Evolutionary conservation across 106 monocot species (phyloP).

Genomic region (Ottelia alismoides): DNA sequence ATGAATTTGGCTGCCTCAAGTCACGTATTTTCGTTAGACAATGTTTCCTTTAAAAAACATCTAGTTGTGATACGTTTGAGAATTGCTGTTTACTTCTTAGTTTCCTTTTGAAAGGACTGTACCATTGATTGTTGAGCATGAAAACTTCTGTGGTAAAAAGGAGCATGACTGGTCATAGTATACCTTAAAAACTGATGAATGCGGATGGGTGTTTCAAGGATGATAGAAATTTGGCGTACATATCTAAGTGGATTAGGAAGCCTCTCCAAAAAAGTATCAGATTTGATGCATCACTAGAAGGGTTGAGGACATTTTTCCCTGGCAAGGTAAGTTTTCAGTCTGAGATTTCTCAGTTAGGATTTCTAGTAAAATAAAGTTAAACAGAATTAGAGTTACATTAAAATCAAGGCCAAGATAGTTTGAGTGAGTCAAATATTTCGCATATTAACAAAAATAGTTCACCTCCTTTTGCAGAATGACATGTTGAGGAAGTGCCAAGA

Average conservation of each 20-base stretch:
- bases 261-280: constrained; percentile 60
- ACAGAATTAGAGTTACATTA: background rate
- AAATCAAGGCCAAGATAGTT: too few species aligned
- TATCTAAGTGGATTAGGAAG: constrained; percentile 87
- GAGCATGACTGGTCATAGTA: too few species aligned
- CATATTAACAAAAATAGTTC: constrained; percentile 11
- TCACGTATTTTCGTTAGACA: too few species aligned
- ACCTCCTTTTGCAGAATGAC: constrained; percentile 9
- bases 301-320: constrained; percentile 51
- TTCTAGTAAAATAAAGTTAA: constrained; percentile 21
- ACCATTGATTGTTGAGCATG: too few species aligned
- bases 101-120: too few species aligned
- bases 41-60: too few species aligned
- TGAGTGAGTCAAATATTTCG: constrained; percentile 5
- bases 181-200: too few species aligned
- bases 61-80: too few species aligned
- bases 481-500: constrained; percentile 3
- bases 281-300: constrained; percentile 62
- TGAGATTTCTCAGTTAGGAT: constrained; percentile 1
- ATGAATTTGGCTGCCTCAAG: too few species aligned
- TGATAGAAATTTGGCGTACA: constrained; percentile 56
- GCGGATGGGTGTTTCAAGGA: constrained; percentile 85
- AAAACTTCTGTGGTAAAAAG: too few species aligned
- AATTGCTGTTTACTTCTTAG: too few species aligned
- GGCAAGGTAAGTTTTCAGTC: constrained; percentile 28